phyloP scores from a whole-genome alignment of 306 rosid genomes.

The Cucumis cinereus region DNA sequence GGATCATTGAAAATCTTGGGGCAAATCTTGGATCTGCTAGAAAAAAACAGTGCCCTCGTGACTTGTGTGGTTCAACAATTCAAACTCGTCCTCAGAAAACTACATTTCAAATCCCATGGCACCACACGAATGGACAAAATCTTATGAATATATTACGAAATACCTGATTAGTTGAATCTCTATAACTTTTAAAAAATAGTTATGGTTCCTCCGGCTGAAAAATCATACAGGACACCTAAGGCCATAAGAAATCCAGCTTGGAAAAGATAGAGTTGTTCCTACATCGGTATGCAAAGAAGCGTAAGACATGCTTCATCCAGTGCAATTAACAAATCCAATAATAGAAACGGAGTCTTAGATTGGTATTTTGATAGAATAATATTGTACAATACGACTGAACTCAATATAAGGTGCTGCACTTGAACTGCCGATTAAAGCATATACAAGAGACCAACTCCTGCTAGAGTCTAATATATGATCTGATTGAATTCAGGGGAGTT shows the following conservation, averaged over 20 bases:
- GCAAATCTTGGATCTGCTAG: conserved; percentile 68
- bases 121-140: background rate
- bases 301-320: background rate
- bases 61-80: no score
- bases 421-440: background rate
- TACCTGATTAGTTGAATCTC: conserved; percentile 37
- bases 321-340: background rate
- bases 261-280: conserved; percentile 84
- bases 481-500: background rate
- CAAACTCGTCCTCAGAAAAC: background rate
- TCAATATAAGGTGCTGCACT: background rate
- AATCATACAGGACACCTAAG: conserved; percentile 73
- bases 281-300: conserved; percentile 9
- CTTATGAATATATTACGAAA: background rate
- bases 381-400: background rate
- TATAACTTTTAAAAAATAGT: no score
- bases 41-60: background rate
- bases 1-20: conserved; percentile 40
- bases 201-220: conserved; percentile 66
- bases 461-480: background rate
- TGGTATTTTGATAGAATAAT: background rate
- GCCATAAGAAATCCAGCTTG: conserved; percentile 72
- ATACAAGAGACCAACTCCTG: background rate
- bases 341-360: no score
- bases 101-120: background rate